phyloP scores from a whole-genome alignment of 768 basidiomycete genomes.

The Suillus tomentosus region DNA sequence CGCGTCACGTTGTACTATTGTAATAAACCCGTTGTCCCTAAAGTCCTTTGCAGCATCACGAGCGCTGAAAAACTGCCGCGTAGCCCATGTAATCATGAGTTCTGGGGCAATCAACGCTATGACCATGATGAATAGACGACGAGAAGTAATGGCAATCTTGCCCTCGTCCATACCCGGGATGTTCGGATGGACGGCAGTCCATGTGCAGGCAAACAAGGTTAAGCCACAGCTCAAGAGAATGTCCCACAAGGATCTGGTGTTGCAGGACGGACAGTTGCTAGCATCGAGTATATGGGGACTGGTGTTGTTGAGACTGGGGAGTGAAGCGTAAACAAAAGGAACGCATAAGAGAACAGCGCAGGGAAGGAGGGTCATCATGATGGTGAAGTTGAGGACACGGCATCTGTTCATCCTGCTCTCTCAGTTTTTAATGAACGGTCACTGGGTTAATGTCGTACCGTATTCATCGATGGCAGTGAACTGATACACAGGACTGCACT shows the following conservation, averaged over 20 bases:
- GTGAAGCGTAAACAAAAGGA: background rate
- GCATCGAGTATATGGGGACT: background rate
- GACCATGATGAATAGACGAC: slow-evolving; percentile 16
- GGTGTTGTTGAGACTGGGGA: background rate
- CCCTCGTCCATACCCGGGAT: slow-evolving; percentile 4
- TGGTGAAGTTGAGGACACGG: background rate
- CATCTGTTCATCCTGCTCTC: background rate
- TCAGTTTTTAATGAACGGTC: background rate
- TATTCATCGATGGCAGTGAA: too few species aligned
- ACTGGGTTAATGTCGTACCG: background rate
- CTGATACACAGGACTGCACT: too few species aligned
- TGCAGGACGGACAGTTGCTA: background rate
- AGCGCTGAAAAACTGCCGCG: slow-evolving; percentile 21
- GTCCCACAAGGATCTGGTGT: background rate
- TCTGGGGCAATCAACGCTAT: slow-evolving; percentile 26
- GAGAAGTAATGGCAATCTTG: background rate
- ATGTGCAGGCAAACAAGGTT: background rate
- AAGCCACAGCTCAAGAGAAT: background rate
- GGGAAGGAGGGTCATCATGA: background rate
- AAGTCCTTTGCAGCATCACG: slow-evolving; percentile 2
- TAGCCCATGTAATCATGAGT: slow-evolving; percentile 23
- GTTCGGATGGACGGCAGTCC: background rate
- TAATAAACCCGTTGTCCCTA: background rate
- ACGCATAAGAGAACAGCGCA: background rate
- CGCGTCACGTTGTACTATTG: too few species aligned